These are phyloP conservation scores for Pyrenophora graminea DNA, from an alignment of 2,329 filamentous ascomycete genomes.

Conservation along the genomic window DNA sequence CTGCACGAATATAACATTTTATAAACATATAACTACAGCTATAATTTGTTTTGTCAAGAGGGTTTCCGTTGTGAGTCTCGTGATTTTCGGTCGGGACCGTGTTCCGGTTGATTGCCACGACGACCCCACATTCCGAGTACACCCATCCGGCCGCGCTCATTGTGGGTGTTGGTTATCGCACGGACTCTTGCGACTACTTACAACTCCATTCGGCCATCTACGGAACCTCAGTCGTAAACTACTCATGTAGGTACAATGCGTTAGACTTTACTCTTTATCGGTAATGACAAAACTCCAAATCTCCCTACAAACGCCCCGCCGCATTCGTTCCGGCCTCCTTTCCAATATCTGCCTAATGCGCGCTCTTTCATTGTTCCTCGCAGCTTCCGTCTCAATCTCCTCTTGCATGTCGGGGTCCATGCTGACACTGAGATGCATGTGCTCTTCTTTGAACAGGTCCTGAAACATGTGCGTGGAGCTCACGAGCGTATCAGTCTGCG, in stretches of 20 bases:
- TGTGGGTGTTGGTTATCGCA: not conserved
- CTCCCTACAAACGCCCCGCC: constrained; percentile 21
- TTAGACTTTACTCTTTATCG: constrained; percentile 14
- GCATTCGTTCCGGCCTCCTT: constrained; percentile 17
- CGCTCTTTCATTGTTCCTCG: constrained; percentile 13
- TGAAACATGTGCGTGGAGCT: constrained; percentile 1
- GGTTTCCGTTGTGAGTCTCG: not conserved
- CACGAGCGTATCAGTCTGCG: constrained; percentile 1
- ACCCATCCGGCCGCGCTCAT: constrained; percentile 12
- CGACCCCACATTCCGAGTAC: constrained; percentile 1
- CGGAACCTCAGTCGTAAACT: no score
- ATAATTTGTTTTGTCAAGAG: no score
- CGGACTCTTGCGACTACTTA: no score
- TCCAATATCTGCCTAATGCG: constrained; percentile 18
- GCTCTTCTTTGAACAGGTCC: constrained; percentile 2
- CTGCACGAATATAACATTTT: not conserved
- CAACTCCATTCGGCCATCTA: no score
- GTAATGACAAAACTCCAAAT: constrained; percentile 30
- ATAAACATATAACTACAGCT: no score
- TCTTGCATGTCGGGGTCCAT: constrained; percentile 16
- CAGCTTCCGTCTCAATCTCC: constrained; percentile 17
- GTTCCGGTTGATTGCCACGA: not conserved
- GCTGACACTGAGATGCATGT: constrained; percentile 3
- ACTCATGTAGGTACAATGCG: no score
- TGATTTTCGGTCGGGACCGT: not conserved